Evolutionary conservation across 495 filamentous ascomycete genomes (phyloP), one percentile per base, ranked within the genome.

Genomic region (Jackrogersella minutella): DNA sequence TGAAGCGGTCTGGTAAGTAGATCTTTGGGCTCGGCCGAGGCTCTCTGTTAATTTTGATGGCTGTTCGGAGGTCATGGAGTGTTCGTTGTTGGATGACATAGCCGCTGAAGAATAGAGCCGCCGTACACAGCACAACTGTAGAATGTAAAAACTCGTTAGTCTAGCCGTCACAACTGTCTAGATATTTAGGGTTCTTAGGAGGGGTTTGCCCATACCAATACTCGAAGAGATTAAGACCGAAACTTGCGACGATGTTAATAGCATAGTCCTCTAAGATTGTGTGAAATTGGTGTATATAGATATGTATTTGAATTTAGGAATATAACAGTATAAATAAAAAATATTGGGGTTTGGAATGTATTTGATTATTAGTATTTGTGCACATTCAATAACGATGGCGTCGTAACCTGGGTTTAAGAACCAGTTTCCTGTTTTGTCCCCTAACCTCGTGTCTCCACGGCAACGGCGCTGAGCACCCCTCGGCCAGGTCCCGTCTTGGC

Each of bases 21-120:
- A 80, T 68, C 52, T 79, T 76, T 26, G 81, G 81, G n/a, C 74
- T 74, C 14, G 78, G 76, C 5, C 69, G 70, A 9, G 76, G 74
- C 31, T 60, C 36, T 33, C 56, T 37, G 9, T 72, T 68, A 33
- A 77, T 79, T 58, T 69, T 70, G 47, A 86, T 86, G 26, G 82
- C 80, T 4, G 68, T 69, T 31, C 82, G 78, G 5, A 86, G 64
- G 41, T 84, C 80, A 14, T 78, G 74, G 1, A 86, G 70, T 0
- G 83, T 85, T 43, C 82, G 79, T 59, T 86, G 85, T 60, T 82
- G 87, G 73, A 78, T 83, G 60, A 69, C 80, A 77, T 81, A 88
- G 64, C 76, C 83, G 72, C 74, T 79, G 40, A 79, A 80, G 76
- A 79, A 85, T 51, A 83, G 80, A 57, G 82, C 84, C 16, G 76